phyloP scores from a whole-genome alignment of 441 rosid species.

The Capsella rubella region DNA sequence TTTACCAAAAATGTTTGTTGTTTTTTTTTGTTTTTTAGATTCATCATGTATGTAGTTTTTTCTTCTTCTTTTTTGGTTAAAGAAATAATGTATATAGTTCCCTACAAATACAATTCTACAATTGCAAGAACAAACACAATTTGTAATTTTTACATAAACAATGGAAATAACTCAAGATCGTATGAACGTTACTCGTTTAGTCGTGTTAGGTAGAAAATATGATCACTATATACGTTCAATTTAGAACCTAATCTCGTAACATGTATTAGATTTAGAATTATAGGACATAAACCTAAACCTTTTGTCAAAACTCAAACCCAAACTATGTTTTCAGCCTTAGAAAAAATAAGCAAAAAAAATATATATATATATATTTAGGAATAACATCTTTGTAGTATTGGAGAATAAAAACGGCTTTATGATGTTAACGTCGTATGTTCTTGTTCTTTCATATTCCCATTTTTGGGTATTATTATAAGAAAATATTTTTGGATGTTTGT shows the following conservation, averaged over 20 bases:
- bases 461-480: conserved; percentile 8
- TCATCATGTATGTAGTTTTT: background rate
- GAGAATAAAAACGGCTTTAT: conserved; percentile 34
- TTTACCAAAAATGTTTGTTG: background rate
- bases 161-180: no score
- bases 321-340: background rate
- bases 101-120: background rate
- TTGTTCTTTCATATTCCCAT: conserved; percentile 19
- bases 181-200: no score
- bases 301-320: background rate
- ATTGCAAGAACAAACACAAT: no score
- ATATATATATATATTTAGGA: conserved; percentile 26
- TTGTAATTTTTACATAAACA: background rate
- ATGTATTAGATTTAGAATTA: no score
- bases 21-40: background rate
- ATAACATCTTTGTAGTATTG: conserved; percentile 22
- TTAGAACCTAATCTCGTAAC: no score
- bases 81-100: background rate
- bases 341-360: background rate
- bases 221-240: no score
- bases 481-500: conserved; percentile 15
- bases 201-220: no score
- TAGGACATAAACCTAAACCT: no score
- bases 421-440: conserved; percentile 27
- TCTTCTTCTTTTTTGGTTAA: no score